Percentiles rank a stretch among this genome's conserved stretches.
phyloP scores from a whole-genome alignment of 2,329 filamentous ascomycete genomes.

The Didymella glomerata region DNA sequence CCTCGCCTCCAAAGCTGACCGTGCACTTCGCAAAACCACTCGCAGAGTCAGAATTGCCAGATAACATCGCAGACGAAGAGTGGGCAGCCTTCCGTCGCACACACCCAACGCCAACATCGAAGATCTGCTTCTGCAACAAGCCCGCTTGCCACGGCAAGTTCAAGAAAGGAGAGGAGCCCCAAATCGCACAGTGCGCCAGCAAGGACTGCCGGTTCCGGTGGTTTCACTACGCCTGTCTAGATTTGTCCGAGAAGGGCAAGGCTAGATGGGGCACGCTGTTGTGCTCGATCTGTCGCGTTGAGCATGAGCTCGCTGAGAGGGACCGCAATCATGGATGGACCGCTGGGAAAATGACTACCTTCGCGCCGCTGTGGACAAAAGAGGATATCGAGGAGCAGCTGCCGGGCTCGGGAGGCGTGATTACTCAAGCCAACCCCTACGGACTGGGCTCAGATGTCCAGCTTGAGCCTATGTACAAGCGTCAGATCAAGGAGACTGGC shows the following conservation, averaged over 20 bases:
- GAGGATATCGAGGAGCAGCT: not conserved
- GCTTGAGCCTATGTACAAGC: not conserved
- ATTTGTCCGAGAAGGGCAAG: conserved; percentile 25
- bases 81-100: not conserved
- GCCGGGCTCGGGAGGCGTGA: not conserved
- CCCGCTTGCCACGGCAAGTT: conserved; percentile 17
- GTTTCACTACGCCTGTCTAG: conserved; percentile 37
- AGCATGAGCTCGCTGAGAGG: conserved; percentile 12
- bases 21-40: conserved; percentile 8
- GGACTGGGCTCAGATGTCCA: not conserved
- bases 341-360: not conserved
- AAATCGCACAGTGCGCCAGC: conserved; percentile 32
- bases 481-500: not conserved
- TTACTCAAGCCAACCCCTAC: not conserved
- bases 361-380: not conserved
- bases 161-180: not conserved
- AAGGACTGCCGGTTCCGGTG: conserved; percentile 25
- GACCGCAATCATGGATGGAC: conserved; percentile 3
- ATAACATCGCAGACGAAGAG: not conserved
- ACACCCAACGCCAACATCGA: not conserved
- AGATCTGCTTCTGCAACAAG: conserved; percentile 32
- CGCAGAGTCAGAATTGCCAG: not conserved
- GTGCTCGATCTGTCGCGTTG: conserved; percentile 24
- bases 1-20: not conserved
- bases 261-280: conserved; percentile 18